These are phyloP conservation scores for Combretum micranthum DNA, from an alignment of 345 rosid genomes.

Conservation along the genomic window DNA sequence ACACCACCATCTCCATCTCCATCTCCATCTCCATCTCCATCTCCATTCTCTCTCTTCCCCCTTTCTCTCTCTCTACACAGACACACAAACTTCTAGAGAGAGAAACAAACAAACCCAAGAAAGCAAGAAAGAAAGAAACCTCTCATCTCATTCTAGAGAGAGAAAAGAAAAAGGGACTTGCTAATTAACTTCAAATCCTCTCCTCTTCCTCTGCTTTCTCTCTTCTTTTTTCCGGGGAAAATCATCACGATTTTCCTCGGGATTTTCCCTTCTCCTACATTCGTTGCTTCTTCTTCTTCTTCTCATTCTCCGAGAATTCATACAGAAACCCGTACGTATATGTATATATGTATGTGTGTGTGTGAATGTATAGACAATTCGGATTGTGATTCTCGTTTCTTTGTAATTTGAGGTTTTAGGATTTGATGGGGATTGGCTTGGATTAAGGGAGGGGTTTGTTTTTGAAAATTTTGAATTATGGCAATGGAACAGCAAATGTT, in stretches of 20 bases:
- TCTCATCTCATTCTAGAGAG: too few relatives aligned
- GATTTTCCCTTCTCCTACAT: not conserved
- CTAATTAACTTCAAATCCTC: not conserved
- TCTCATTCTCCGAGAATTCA: not conserved
- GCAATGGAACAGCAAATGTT: slow-evolving; percentile 31
- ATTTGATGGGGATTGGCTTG: not conserved
- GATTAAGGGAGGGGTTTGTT: slow-evolving; percentile 1
- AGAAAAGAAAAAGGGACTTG: too few relatives aligned
- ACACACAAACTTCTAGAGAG: too few relatives aligned
- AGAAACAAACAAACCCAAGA: too few relatives aligned
- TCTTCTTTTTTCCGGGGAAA: not conserved
- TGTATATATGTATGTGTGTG: too few relatives aligned
- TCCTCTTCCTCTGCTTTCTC: not conserved
- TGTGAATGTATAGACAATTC: too few relatives aligned
- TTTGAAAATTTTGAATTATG: slow-evolving; percentile 2
- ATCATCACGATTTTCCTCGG: slow-evolving; percentile 4
- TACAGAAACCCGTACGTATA: too few relatives aligned
- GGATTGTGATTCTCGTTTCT: too few relatives aligned
- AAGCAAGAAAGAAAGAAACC: too few relatives aligned
- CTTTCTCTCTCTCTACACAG: not conserved
- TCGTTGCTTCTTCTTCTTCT: not conserved
- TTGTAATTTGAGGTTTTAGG: not conserved
- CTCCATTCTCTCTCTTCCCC: too few relatives aligned
- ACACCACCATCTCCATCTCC: not conserved
- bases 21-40: too few relatives aligned